A percentile compares a stretch with the other conserved stretches of the same genome.
phyloP scores from a whole-genome alignment of 208 protist species.

The Trypanosoma conorhini region DNA sequence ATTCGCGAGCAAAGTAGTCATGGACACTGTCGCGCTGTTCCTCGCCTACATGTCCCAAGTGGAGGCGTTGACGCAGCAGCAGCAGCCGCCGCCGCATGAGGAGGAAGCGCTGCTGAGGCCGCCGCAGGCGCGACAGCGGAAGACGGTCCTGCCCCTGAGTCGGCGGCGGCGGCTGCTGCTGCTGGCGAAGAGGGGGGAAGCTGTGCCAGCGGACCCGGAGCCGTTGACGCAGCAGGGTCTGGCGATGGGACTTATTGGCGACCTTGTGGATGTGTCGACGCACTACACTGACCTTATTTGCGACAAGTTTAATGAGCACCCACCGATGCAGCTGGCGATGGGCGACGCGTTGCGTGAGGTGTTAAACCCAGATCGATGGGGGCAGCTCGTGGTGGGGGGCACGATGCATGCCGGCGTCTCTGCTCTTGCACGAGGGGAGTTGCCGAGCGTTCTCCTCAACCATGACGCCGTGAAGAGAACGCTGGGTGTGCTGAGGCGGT shows the following conservation, averaged over 20 bases:
- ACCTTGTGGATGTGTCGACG: constrained; percentile 36
- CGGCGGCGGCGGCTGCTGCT: background rate
- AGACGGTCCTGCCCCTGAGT: background rate
- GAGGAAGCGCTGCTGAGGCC: background rate
- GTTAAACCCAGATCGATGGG: constrained; percentile 53
- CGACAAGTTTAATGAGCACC: constrained; percentile 36
- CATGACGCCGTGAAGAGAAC: constrained; percentile 40
- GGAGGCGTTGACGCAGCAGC: background rate
- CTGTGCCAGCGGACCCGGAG: background rate
- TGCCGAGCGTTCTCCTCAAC: constrained; percentile 50
- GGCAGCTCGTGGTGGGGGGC: constrained; percentile 25
- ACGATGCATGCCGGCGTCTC: background rate
- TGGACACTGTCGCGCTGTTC: constrained; percentile 31
- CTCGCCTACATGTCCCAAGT: constrained; percentile 29
- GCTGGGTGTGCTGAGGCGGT: constrained; percentile 31
- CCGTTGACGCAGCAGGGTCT: background rate
- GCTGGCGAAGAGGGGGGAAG: background rate
- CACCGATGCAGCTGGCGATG: constrained; percentile 41
- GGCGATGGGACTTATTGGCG: constrained; percentile 23
- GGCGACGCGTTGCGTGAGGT: constrained; percentile 52
- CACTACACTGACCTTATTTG: constrained; percentile 42
- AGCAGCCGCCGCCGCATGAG: constrained; percentile 1
- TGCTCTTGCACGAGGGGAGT: constrained; percentile 2
- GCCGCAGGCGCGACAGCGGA: background rate
- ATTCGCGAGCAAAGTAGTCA: constrained; percentile 52